Conservation (phyloP, 1,139 yeast species). For the Candida sp. region DNA sequence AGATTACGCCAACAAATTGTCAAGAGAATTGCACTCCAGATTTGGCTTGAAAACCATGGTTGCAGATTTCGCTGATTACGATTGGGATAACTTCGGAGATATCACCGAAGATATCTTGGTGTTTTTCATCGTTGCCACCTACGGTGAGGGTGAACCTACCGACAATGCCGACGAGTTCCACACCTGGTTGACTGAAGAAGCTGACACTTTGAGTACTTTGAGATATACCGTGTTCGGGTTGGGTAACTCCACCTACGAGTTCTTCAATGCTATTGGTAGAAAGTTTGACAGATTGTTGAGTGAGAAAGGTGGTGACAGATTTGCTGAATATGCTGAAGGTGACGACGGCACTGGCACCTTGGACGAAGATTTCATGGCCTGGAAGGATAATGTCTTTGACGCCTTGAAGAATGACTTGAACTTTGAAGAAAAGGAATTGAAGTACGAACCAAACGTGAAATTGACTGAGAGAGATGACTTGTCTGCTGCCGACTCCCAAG, state of each 20-base stretch:
- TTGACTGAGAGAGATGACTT: conserved; percentile 38
- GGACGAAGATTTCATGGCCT: conserved; percentile 92
- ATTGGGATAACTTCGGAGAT: conserved; percentile 73
- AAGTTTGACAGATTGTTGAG: conserved; percentile 51
- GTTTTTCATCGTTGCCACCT: conserved; percentile 85
- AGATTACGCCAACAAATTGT: conserved; percentile 89
- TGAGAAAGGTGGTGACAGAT: conserved; percentile 69
- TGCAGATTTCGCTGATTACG: conserved; percentile 86
- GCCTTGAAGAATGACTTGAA: conserved; percentile 66
- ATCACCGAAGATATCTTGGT: conserved; percentile 56
- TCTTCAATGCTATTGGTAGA: conserved; percentile 84
- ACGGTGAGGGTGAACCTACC: conserved; percentile 99
- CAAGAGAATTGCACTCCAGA: conserved; percentile 85
- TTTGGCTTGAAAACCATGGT: conserved; percentile 86
- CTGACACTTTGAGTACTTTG: conserved; percentile 64
- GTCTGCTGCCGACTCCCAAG: conserved; percentile 39
- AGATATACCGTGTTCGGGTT: conserved; percentile 83
- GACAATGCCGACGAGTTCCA: conserved; percentile 85
- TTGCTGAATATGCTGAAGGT: conserved; percentile 85
- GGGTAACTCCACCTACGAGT: conserved; percentile 94
- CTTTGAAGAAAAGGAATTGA: conserved; percentile 76
- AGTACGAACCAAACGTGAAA: conserved; percentile 74
- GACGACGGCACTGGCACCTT: conserved; percentile 95
- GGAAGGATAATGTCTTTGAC: conserved; percentile 85
- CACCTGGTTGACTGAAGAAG: conserved; percentile 61